Base-by-base conservation (phyloP, 257 asterid genomes). In the Solanum chaucha region DNA sequence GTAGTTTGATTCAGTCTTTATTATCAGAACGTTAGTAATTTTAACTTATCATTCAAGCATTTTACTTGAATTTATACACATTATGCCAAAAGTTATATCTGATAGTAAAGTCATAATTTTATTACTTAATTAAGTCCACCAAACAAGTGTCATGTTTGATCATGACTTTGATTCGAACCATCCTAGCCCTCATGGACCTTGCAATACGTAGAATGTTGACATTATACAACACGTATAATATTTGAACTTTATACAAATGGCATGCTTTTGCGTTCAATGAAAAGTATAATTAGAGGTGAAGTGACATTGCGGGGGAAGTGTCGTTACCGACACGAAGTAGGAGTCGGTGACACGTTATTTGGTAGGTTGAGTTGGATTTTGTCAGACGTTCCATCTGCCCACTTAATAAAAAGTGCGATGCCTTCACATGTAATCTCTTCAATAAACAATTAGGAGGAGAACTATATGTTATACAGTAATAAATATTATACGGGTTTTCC, bases 311-410 rank as follows among this genome's bases (percentile, higher is more conserved):
- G 28, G 28, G 28, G 28, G 28, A 28, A 28, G 28, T 28, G 68
- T 82, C 86, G 90, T 65, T 22, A 80, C 92, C 90, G 89, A 72
- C 90, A 85, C 77, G 86, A 86, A 71, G 85, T 26, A 73, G 85
- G 86, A 78, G 92, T 90, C 3, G 94, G 90, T 88, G 88, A 84
- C 92, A 88, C 89, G 92, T 91, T 68, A 44, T 44, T 44, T 2
- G 28, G 41, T 48, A 67, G 44, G 90, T 81, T 86, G 87, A 51
- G 87, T 83, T 86, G 85, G 84, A 46, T 8, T 73, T 55, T 35
- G 85, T 86, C 86, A 24, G 87, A 34, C 64, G 41, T 82, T 41
- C 86, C 82, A 64, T 88, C 87, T 15, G 55, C 81, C 38, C 83
- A 38, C 28, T 80, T 4, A 7, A 36, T 26, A 44, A 6, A 35